Base-by-base conservation (phyloP, 768 basidiomycete species). In the Tylopilus plumbeoviolaceoides region DNA sequence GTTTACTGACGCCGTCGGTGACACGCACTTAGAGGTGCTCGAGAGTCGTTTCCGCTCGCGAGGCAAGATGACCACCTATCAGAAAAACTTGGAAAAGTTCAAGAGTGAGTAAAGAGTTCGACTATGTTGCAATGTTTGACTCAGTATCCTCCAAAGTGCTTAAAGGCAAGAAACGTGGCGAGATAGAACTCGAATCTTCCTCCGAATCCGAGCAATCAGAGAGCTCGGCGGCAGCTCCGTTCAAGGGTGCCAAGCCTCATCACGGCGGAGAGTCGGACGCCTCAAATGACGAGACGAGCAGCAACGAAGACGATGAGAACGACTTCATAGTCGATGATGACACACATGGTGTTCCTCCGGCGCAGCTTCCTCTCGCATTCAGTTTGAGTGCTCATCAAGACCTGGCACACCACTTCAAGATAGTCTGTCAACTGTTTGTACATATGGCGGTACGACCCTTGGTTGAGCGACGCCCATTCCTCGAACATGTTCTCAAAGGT, bases 351-450 rank as follows among this genome's bases (percentile, higher is more conserved):
- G 66, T 54, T 23, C 72, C 63, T 0, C 62, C 65, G 4, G 68
- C 78, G 18, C 69, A 76, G 33, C 74, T 91, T n/a, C 91, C 90
- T 9, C 75, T 76, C 47, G 81, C 86, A 60, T 95, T 91, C 71
- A 92, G 89, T 67, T 84, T 89, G 83, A 79, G 79, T 50, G 76
- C 84, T 2, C 85, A 87, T 64, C 83, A 91, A 63, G 87, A 90
- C 60, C 73, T 88, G 18, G 72, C 79, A 14, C 80, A 87, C 56
- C 88, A 92, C 56, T 91, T 92, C 79, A 93, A 92, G 71, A 84
- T 87, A 36, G 77, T 93, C 41, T 92, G 90, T 59, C 92, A 95
- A 63, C 79, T 93, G 27, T 89, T 93, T 57, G 88, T 93, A 12
- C 84, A 93, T 59, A 72, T 95, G 39, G 87, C 87, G 35, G 83